Base-by-base conservation (phyloP, 1,284 basidiomycete species). In the Pascua sp. region DNA sequence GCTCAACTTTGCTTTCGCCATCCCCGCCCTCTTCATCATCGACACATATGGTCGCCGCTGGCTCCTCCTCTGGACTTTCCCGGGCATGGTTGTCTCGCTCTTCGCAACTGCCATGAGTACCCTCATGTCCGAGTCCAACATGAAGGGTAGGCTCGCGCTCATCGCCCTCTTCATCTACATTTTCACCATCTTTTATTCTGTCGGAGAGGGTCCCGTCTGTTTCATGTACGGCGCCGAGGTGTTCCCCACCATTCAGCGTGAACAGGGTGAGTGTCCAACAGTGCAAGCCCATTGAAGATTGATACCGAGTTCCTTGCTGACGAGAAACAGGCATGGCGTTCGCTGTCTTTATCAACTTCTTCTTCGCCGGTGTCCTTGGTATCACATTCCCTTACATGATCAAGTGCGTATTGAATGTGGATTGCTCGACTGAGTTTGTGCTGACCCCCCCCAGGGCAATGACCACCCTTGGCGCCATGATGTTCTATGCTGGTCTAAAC, bases 151-250 rank as follows among this genome's bases (percentile, higher is more conserved):
- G 44, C 69, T 84, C 39, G 83, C 76, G 5, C 78, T 84, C 32
- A 81, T 87, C 39, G 80, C 84, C 0, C 69, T 84, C 9, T 85
- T 85, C 48, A 81, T 87, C 60, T 73, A 75, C 64, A 42, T 75
- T 81, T 87, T 72, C 65, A 67, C 72, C 46, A 65, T 66, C 50
- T 59, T 54, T 48, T 75, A 75, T 54, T 71, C 68, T 1, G 57
- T 71, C 4, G 87, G 87, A 18, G 86, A 88, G 74, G 89, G 89
- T 0, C 90, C 90, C 9, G 89, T 91, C 16, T 87, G 88, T 0
- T 77, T 77, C 65, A 63, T 67, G 32, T 82, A 82, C 68, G 77
- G 77, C 9, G 80, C 81, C 43, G 80, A 81, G 66, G 80, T 79
- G 7, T 81, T 80, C 76, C 80, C 80, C 17, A 71, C 81, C 9